A percentile compares a stretch with the other conserved stretches of the same genome.
These are phyloP conservation scores for Parsonsia alboflavescens DNA, from an alignment of 257 asterid genomes.

Conservation along the genomic window DNA sequence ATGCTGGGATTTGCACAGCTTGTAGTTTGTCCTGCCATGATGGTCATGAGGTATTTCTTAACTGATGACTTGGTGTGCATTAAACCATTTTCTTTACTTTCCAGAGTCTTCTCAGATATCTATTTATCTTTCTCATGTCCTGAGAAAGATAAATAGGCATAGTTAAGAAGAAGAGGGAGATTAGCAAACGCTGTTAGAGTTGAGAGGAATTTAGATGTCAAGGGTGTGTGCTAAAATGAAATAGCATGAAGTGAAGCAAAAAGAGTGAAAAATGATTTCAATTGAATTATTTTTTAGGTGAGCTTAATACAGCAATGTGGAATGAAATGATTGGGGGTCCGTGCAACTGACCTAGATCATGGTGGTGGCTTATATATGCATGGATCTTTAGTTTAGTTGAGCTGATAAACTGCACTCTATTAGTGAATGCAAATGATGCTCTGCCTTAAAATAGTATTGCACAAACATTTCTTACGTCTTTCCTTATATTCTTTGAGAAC, in stretches of 20 bases:
- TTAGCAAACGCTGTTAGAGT: no score
- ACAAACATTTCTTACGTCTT: not conserved
- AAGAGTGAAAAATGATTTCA: not conserved
- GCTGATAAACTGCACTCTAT: not conserved
- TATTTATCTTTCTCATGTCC: not conserved
- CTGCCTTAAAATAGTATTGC: not conserved
- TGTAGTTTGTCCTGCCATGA: constrained; percentile 89
- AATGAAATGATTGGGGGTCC: not conserved
- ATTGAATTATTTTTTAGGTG: not conserved
- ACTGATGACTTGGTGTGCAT: not conserved
- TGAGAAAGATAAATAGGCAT: no score
- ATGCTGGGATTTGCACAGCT: constrained; percentile 92
- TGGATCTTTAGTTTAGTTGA: not conserved
- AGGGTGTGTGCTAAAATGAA: not conserved
- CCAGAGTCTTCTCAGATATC: not conserved
- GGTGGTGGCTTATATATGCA: not conserved
- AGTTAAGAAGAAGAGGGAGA: no score
- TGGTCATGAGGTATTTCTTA: constrained; percentile 75
- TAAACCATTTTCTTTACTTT: not conserved
- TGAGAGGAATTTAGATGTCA: not conserved
- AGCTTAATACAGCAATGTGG: not conserved
- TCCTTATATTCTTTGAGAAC: not conserved
- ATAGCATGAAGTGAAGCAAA: not conserved
- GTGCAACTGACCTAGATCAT: not conserved
- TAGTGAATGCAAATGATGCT: not conserved